Evolutionary conservation across 768 basidiomycete genomes (phyloP), one percentile per base, ranked within the genome.

Genomic region (Pleurotus giganteus): DNA sequence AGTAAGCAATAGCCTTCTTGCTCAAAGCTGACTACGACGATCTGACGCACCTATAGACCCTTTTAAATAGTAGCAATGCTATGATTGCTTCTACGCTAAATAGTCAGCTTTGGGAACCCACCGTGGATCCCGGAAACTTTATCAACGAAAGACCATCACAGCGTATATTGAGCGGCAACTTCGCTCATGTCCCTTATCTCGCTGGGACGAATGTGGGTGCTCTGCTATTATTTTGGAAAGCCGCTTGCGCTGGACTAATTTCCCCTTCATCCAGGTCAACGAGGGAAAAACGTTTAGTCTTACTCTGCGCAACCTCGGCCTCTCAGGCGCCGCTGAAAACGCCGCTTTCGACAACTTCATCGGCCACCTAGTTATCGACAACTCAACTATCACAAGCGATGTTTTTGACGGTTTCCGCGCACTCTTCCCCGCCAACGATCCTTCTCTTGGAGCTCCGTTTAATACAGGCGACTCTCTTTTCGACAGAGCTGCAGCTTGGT

Each of bases 401-500:
- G 67, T 77, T n/a, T 55, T 82, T 2, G 57, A 72, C 27, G 61
- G 69, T 2, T 71, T 81, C 32, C 61, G 74, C 28, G 36, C 52
- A 0, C 55, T 79, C 8, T 85, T 72, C 65, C 79, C 81, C 0
- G 76, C 77, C 0, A 77, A 83, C 47, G 76, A 80, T 47, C 68
- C 74, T 2, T 61, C 71, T 2, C 63, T 75, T 3, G 81, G 82
- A 2, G 77, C 75, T 0, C 73, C 76, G 0, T 84, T 82, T 69
- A 77, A 79, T 54, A 85, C 81, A 0, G 83, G 84, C 0, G 81
- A 85, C 61, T 78, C 77, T 7, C 68, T 85, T 5, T 85, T 81
- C 53, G 83, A 85, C 59, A 65, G 83, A 42, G 78, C 73, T 0
- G 77, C 66, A 42, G 71, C 82, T 0, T 86, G 80, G 78, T 86